Evolutionary conservation across 176 grass and related monocot genomes (phyloP), one percentile per base, ranked within the genome.

Genomic region (Urochloa ruziziensis): DNA sequence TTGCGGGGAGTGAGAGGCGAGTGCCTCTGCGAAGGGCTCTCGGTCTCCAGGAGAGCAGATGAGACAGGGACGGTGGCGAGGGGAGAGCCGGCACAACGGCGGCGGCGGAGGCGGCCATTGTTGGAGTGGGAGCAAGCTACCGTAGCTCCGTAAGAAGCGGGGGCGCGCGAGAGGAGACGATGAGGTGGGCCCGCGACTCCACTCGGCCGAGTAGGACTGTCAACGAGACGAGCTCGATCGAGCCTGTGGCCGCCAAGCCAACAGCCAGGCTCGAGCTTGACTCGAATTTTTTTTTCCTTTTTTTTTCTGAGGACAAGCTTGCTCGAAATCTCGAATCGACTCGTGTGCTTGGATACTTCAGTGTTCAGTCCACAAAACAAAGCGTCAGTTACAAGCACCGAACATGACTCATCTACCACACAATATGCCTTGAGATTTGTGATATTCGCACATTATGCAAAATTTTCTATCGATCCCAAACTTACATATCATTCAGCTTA

Each of bases 51-150:
- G 77, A 5, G n/a, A 62, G 56, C 19, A 23, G 4, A 47, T 49
- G 28, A 58, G 25, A 29, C 27, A 4, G 25, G 17, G 62, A 4
- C 5, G 62, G 6, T 16, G 53, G 62, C 25, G 57, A 39, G 14
- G 54, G 18, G 23, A 86, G 63, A 49, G 54, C 25, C 1, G 70
- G 12, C 12, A 52, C 21, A 35, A 21, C 35, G 82, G 77, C 73
- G 64, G 39, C 70, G 62, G 77, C 14, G 21, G 73, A 42, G 65
- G 80, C 25, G 18, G 79, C 79, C 83, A 90, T 86, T 79, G 79
- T n/a, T 29, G 25, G 60, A 40, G 62, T 2, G n/a, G n/a, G n/a
- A n/a, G n/a, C 52, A 4, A 69, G 79, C 27, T n/a, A 59, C 67
- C 28, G 61, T 21, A 27, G 77, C 47, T 44, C 30, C 62, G 7